These are phyloP conservation scores for Phytophthora sojae DNA, from an alignment of 352 stramenopile genomes.

Conservation along the genomic window DNA sequence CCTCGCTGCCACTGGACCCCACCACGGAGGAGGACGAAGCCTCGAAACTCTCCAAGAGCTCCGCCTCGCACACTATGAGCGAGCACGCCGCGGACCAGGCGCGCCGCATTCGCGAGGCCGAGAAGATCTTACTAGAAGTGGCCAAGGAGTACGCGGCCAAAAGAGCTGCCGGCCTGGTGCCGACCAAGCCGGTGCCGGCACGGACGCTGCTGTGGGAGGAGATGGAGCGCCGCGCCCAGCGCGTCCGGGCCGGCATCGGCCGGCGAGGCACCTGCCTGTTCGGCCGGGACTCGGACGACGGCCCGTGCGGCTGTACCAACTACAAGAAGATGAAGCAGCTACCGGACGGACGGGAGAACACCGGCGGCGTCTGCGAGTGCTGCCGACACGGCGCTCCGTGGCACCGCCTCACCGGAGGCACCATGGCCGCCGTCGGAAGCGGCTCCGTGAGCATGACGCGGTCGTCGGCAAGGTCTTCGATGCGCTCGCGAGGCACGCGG, in stretches of 20 bases:
- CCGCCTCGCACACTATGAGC: slow-evolving; percentile 3
- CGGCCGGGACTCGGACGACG: slow-evolving; percentile 48
- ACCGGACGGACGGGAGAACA: slow-evolving; percentile 50
- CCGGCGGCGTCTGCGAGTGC: slow-evolving; percentile 69
- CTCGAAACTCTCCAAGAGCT: slow-evolving; percentile 20
- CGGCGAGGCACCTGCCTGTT: slow-evolving; percentile 73
- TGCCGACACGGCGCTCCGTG: slow-evolving; percentile 76
- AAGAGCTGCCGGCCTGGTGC: slow-evolving; percentile 74
- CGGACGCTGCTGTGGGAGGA: slow-evolving; percentile 86
- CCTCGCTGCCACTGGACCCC: slow-evolving; percentile 18
- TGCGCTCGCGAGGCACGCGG: slow-evolving; percentile 29
- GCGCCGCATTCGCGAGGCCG: slow-evolving; percentile 59
- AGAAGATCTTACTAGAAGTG: slow-evolving; percentile 77
- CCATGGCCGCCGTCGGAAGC: slow-evolving; percentile 41
- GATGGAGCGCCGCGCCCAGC: slow-evolving; percentile 56
- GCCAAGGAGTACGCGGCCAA: slow-evolving; percentile 87
- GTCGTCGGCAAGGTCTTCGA: slow-evolving; percentile 17
- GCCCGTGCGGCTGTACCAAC: slow-evolving; percentile 62
- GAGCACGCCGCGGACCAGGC: slow-evolving; percentile 26
- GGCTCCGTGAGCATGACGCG: slow-evolving; percentile 12
- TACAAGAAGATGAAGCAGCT: slow-evolving; percentile 64
- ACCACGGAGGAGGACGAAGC: slow-evolving; percentile 29
- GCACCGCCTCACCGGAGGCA: slow-evolving; percentile 69
- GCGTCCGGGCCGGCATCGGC: slow-evolving; percentile 39
- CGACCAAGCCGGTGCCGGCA: slow-evolving; percentile 72